Evolutionary conservation across 202 grass and related monocot species (phyloP), one percentile per base, ranked within the genome.

Genomic region (Hordeum pubiflorum): DNA sequence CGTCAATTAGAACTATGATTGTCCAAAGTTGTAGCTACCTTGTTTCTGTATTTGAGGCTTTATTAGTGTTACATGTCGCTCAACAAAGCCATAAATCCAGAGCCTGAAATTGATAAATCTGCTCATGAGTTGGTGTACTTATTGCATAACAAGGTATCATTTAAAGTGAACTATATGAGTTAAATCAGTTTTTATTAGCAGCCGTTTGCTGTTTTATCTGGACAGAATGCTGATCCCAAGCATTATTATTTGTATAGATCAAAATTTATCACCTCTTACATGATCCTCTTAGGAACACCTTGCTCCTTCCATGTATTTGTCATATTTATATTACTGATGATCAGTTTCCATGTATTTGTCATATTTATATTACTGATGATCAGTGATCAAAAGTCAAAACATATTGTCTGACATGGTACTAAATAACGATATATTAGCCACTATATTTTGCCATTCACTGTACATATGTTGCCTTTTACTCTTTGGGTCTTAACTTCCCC

Each of bases 391-490:
- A 63, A 12, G 10, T 20, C 24, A 74, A 31, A 50, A 7, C n/a
- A 82, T 62, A 26, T 32, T 57, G 10, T 43, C 26, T 63, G 40
- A 50, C 36, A 6, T 81, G 29, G 14, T 63, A 50, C 36, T 50
- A 72, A 72, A 48, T 50, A 41, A 40, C 2, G 1, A 41, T 11
- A 52, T 15, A 0, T 74, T 27, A 23, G 60, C 14, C 14, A 52
- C 8, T 38, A 18, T 13, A 40, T 37, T 68, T 40, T 8, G 6
- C 13, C 18, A 7, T 67, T 79, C 31, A 79, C 5, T 10, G 12
- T 83, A 40, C 26, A 59, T 74, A n/a, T 17, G 15, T 88, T 72
- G 54, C 29, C 38, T 79, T 83, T 43, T 79, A 5, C 69, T 57
- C 27, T 77, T 84, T 75, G 6, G 58, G 24, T 14, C 61, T 79